Evolutionary conservation across 225 moss, liverwort and hornwort genomes (phyloP), one percentile per base, ranked within the genome.

Genomic region (Neckera pumila): DNA sequence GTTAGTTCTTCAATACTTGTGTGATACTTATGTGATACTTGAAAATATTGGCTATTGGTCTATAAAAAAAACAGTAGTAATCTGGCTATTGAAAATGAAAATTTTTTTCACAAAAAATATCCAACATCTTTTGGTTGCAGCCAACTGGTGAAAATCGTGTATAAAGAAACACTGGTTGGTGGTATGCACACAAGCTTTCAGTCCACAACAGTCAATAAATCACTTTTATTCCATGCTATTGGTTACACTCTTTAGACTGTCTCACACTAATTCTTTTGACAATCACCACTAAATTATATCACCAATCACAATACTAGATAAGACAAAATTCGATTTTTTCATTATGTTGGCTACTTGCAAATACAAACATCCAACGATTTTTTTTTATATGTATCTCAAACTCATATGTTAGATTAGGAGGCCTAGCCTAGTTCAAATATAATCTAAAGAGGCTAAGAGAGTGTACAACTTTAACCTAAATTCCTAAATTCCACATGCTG

Each of bases 21-120:
- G 10, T 73, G 30, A 47, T 74, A 47, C 7, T 12, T 75, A 7
- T 17, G 3, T 70, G 70, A 26, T 71, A 40, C 9, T 27, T 72
- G n/a, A n/a, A n/a, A n/a, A n/a, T n/a, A n/a, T n/a, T n/a, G n/a
- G n/a, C n/a, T n/a, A n/a, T n/a, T n/a, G n/a, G n/a, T n/a, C n/a
- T n/a, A n/a, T n/a, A n/a, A n/a, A n/a, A 11, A 18, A 30, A 5
- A 6, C 0, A 45, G 0, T 3, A 17, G 0, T 43, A 23, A 42
- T 6, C 0, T 26, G 0, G 6, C 1, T 72, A 5, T 14, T 43
- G 14, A 8, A 57, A 57, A 57, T 8, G 5, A 21, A 27, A 26
- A 9, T 1, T 26, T 30, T 45, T 6, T 18, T 30, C 17, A 6
- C 4, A 0, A 45, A 45, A 17, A 47, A 47, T 18, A 47, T 2